Percentiles rank a stretch among this genome's conserved stretches.
phyloP scores from a whole-genome alignment of 192 early-diverging fungal genomes.

The Nowakowskiella sp. region DNA sequence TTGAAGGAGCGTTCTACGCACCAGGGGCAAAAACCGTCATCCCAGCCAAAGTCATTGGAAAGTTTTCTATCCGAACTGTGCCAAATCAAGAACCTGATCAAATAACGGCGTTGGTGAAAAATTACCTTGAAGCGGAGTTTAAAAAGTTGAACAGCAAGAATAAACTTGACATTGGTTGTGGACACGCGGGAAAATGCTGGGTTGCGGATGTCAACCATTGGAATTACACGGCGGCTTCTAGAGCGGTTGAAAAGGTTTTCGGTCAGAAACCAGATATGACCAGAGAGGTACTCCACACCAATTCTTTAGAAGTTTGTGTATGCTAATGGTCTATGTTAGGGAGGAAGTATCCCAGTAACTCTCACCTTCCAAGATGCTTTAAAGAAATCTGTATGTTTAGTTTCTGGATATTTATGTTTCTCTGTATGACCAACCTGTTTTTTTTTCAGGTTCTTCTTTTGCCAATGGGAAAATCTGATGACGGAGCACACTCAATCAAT shows the following conservation, averaged over 20 bases:
- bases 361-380: constrained; percentile 95
- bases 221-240: constrained; percentile 86
- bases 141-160: constrained; percentile 87
- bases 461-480: constrained; percentile 90
- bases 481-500: constrained; percentile 96
- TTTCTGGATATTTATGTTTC: background rate
- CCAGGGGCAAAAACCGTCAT: constrained; percentile 96
- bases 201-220: constrained; percentile 82
- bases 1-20: constrained; percentile 94
- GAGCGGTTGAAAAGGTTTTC: constrained; percentile 89
- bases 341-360: constrained; percentile 96
- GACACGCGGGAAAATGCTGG: constrained; percentile 86
- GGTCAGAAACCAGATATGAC: constrained; percentile 89
- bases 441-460: constrained; percentile 62
- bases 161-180: constrained; percentile 59
- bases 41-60: constrained; percentile 89
- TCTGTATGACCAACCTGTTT: background rate
- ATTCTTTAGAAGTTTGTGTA: too few relatives aligned
- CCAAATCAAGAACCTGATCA: constrained; percentile 82
- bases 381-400: constrained; percentile 47
- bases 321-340: too few relatives aligned
- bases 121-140: constrained; percentile 77
- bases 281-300: too few relatives aligned
- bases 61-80: constrained; percentile 96
- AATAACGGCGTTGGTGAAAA: constrained; percentile 64